Base-by-base conservation (phyloP, 352 stramenopile species). In the Globisporangium uncinulatum region DNA sequence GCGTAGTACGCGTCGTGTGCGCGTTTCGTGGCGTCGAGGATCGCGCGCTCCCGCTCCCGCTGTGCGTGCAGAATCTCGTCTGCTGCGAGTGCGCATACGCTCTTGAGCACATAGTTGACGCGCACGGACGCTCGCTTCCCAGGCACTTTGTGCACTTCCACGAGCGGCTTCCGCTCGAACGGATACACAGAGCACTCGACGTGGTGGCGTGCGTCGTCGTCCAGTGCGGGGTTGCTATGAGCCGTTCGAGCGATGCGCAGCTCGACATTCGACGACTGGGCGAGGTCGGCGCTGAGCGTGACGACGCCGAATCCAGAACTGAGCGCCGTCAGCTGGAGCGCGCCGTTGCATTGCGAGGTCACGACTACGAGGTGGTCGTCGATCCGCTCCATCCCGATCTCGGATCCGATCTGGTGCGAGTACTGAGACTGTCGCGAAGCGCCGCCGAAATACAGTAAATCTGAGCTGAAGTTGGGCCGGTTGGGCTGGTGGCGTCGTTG, bases 201-300 rank as follows among this genome's bases (percentile, higher is more conserved):
- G 24, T 29, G 24, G 24, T 29, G 24, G 24, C 59, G 9, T 32
- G 17, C 47, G 79, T 21, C 14, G 21, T 29, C 39, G 6, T 60
- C 24, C 34, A 13, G 10, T 6, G 14, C 14, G 19, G 31, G 10
- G 41, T 58, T 62, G 19, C 50, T 49, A 32, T 14, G 11, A 14
- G 24, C 37, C 29, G 20, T 36, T 7, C 46, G 44, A 17, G 52
- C 65, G 31, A 69, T 55, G 6, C 69, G 51, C 6, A 86, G 52
- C 20, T 61, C 59, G 49, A 86, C 65, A 49, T 67, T 68, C 17
- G 19, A 29, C 0, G 78, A 88, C 14, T 62, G 52, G 37, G 63
- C 57, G 46, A 86, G 86, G 59, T 86, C 71, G 8, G 69, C 62
- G n/a, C 57, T 57, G 34, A 88, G 71, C 6, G 56, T 66, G 44